Base-by-base conservation (phyloP, 805 yeast genomes). In the Hanseniaspora valbyensis region DNA sequence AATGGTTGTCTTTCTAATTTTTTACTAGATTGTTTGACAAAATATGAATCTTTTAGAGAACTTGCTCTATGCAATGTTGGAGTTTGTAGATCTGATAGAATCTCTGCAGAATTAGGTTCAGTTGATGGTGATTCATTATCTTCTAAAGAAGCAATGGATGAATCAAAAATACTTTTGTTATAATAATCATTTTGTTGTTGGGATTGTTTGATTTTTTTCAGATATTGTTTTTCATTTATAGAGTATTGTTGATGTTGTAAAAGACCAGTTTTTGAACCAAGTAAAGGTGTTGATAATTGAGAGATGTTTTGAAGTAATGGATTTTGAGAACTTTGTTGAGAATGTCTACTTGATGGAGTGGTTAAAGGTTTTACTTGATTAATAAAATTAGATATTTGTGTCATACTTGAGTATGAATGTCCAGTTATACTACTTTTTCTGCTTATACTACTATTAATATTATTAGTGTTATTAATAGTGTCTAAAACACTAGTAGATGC, bases 181-280 rank as follows among this genome's bases (percentile, higher is more conserved):
- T 49, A 49, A 21, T 49, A 49, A 28, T 49, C 52, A 22, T 49
- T 49, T 38, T 42, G 43, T 24, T 44, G 46, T 18, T 40, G 44
- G 19, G 45, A 42, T 36, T 49, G 46, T 26, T 49, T 42, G 9
- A 49, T 49, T 21, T 49, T 49, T 29, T 49, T 55, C 54, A 54
- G 50, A 46, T 26, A 54, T 39, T 33, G 50, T 42, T 42, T 54
- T 44, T 48, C 53, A 52, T 46, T 56, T 49, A 49, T 52, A 34
- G 42, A 33, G 19, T 44, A 42, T 24, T 51, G 52, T 34, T 50
- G 50, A 21, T 37, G 39, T 34, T 43, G 48, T 8, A 34, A 34
- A 22, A 30, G 16, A 12, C 24, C 25, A 21, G 29, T n/a, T 32
- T 42, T 42, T 8, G 28, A 37, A 4, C 12, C 9, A 22, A 9